phyloP scores from a whole-genome alignment of 2,329 filamentous ascomycete genomes.

The Leptographium lundbergii region DNA sequence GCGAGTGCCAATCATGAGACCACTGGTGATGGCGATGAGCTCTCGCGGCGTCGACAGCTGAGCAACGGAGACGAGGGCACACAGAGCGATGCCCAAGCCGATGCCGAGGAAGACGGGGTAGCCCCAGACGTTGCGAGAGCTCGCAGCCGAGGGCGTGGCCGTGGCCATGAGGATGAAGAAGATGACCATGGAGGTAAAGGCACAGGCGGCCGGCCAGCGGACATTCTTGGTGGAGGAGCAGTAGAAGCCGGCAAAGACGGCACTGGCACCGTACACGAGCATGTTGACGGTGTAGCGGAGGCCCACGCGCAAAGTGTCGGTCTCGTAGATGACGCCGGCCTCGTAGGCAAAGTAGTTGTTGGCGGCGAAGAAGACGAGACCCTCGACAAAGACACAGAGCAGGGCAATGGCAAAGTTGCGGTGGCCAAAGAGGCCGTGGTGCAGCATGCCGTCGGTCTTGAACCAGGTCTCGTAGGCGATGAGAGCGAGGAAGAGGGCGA shows the following conservation, averaged over 20 bases:
- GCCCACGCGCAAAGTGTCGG: slow-evolving; percentile 18
- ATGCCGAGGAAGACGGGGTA: slow-evolving; percentile 15
- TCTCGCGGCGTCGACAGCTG: slow-evolving; percentile 25
- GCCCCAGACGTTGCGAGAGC: slow-evolving; percentile 19
- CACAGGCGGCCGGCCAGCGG: slow-evolving; percentile 14
- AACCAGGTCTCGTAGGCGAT: slow-evolving; percentile 22
- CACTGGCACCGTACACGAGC: slow-evolving; percentile 17
- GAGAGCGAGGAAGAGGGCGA: slow-evolving; percentile 16
- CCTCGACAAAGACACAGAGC: slow-evolving; percentile 24
- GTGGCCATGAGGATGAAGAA: slow-evolving; percentile 21
- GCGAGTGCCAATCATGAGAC: slow-evolving; percentile 23
- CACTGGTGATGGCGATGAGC: slow-evolving; percentile 19
- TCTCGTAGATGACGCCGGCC: slow-evolving; percentile 23
- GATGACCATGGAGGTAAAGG: slow-evolving; percentile 17
- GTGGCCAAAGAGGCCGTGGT: slow-evolving; percentile 25
- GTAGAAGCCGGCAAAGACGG: slow-evolving; percentile 19
- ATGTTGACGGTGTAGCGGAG: slow-evolving; percentile 22
- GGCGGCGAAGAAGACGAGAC: slow-evolving; percentile 26
- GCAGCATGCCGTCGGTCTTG: slow-evolving; percentile 27
- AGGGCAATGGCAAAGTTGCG: slow-evolving; percentile 25
- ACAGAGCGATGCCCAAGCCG: slow-evolving; percentile 10
- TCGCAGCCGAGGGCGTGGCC: slow-evolving; percentile 13
- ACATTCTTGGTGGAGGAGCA: slow-evolving; percentile 18
- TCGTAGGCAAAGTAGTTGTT: slow-evolving; percentile 30
- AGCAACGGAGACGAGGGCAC: slow-evolving; percentile 10